phyloP scores from a whole-genome alignment of 352 stramenopile species.

The Globisporangium splendens region DNA sequence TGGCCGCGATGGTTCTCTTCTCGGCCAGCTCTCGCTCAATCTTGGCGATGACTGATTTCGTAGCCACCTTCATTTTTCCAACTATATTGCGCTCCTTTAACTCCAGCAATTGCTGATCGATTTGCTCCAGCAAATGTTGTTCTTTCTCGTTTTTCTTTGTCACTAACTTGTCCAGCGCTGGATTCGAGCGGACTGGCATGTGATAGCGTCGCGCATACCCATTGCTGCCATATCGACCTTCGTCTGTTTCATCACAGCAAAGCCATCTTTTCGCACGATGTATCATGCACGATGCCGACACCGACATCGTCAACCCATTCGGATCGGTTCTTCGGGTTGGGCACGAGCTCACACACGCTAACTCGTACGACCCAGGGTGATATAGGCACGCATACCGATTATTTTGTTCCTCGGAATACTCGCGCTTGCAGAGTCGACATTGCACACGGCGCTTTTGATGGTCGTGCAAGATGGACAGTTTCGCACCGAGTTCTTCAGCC shows the following conservation, averaged over 20 bases:
- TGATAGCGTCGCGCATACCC: constrained; percentile 60
- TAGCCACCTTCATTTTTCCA: constrained; percentile 43
- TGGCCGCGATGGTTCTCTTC: constrained; percentile 41
- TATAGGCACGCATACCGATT: constrained; percentile 60
- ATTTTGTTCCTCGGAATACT: constrained; percentile 77
- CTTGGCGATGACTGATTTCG: constrained; percentile 43
- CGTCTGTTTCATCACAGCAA: constrained; percentile 69
- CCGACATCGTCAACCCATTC: background rate
- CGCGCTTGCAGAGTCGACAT: constrained; percentile 56
- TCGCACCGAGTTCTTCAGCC: constrained; percentile 8
- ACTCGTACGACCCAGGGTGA: constrained; percentile 56
- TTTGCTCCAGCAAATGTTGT: constrained; percentile 31
- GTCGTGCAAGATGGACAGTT: constrained; percentile 51
- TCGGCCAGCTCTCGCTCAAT: constrained; percentile 46
- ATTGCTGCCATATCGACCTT: constrained; percentile 61
- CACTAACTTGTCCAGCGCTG: constrained; percentile 36
- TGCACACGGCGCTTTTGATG: constrained; percentile 50
- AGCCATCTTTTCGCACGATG: constrained; percentile 69
- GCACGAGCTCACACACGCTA: constrained; percentile 61
- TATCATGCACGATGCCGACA: constrained; percentile 54
- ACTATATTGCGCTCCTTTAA: constrained; percentile 53
- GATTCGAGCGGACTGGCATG: constrained; percentile 45
- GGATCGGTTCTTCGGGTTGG: constrained; percentile 25
- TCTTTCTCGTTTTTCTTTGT: constrained; percentile 41
- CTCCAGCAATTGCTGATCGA: constrained; percentile 61